These are phyloP conservation scores for sweet orange (Citrus sinensis) DNA, from an alignment of 345 rosid genomes.

Conservation along the genomic window DVS_A1.0 CM039163.1:49668501-49669000, in stretches of 20 bases:
- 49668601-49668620: slow-evolving; percentile 53
- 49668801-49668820: neutral
- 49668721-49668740: neutral
- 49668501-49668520: neutral
- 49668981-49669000: no score
- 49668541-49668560: slow-evolving; percentile 76
- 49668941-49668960: neutral
- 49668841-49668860: neutral
- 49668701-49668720: slow-evolving; percentile 60
- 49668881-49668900: neutral
- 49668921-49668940: neutral
- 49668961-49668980: no score
- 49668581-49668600: slow-evolving; percentile 64
- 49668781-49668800: neutral
- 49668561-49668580: slow-evolving; percentile 78
- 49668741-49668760: neutral
- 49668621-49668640: slow-evolving; percentile 79
- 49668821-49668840: neutral
- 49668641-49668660: slow-evolving; percentile 90
- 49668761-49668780: neutral
- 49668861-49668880: neutral
- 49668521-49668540: slow-evolving; percentile 71
- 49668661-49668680: slow-evolving; percentile 71
- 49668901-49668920: neutral
- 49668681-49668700: slow-evolving; percentile 83